Evolutionary conservation across 257 asterid species (phyloP), one percentile per base, ranked within the genome.

Genomic region (Coffea eugenioides): DNA sequence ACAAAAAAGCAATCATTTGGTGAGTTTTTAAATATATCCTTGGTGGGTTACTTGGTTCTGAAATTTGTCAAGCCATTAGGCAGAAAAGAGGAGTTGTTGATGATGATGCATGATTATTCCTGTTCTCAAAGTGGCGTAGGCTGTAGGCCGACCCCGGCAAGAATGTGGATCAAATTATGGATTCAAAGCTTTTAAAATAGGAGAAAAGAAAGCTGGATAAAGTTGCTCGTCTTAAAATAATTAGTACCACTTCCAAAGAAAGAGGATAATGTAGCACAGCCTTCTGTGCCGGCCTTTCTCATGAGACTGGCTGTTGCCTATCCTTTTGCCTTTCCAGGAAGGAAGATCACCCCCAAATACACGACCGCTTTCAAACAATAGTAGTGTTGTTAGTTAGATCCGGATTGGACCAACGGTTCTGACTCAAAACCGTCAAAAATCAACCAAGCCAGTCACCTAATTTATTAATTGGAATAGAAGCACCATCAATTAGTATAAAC

Each of bases 181-280:
- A 31, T 39, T 52, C 45, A 46, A 57, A 57, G 20, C 13, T 52
- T 76, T 8, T 43, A 71, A 65, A 71, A 39, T 34, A 48, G 61
- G 27, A 82, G 5, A 39, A 39, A 39, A 39, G 5, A 74, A 85
- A 64, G 82, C 62, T 11, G 31, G 80, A 52, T 56, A 69, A 76
- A 51, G 69, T 57, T 61, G 67, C 34, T 10, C 13, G 20, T 62
- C 46, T 78, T 62, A 77, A 78, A 79, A n/a, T n/a, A n/a, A 21
- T 49, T 64, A 51, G 65, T 51, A 39, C 43, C 34, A 74, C 21
- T 21, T 11, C 11, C 62, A 76, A 52, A 23, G 25, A 41, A 43
- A 69, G 39, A 75, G 67, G 43, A 43, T 15, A 81, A 43, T 71
- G 83, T 87, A 85, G 79, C 85, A 57, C 80, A 79, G 70, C 75